Base-by-base conservation (phyloP, 2,329 filamentous ascomycete species). In the Lachnellula willkommii region DNA sequence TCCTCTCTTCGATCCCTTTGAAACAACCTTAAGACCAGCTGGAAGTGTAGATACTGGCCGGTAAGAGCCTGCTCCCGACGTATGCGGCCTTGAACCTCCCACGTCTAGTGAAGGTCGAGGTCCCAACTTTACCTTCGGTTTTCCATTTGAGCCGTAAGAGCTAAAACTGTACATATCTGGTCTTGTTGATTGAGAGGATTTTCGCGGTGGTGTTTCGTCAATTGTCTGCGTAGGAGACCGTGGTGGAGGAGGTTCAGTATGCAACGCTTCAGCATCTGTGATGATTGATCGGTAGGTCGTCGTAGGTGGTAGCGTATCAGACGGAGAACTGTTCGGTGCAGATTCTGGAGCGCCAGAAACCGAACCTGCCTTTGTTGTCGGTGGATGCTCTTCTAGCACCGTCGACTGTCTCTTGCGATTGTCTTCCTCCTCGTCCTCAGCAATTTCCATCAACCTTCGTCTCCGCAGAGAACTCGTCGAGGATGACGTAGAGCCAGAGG, bases 41-140 rank as follows among this genome's bases (percentile, higher is more conserved):
- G 92, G 92, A 48, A 96, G 79, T 47, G 88, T 84, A 4, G 90
- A 89, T 26, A 93, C 83, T 5, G 90, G 89, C 50, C 89, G 79
- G 65, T 84, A 80, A 65, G 73, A 76, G 69, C 84, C 73, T 55
- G 79, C 76, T 69, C 84, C 73, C 52, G 79, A 73, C 70, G 84
- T 73, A 73, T 87, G 77, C 47, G 81, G 79, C 47, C 57, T 84
- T 81, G 65, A 80, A 79, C 55, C 82, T 78, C 24, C 45, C 42
- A 80, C 75, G 59, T 90, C 86, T 43, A 85, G 69, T 2, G 90
- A 93, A 26, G 91, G 91, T 47, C 93, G 82, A 9, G 94, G 93
- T 1, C 86, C 94, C 45, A 96, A 81, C 72, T 95, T 96, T 54
- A 96, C 85, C 70, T 95, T 96, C 45, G 87, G 87, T 66, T 89